Conservation (phyloP, 371 early-diverging fungal species). For the Mucor ambiguus region DNA sequence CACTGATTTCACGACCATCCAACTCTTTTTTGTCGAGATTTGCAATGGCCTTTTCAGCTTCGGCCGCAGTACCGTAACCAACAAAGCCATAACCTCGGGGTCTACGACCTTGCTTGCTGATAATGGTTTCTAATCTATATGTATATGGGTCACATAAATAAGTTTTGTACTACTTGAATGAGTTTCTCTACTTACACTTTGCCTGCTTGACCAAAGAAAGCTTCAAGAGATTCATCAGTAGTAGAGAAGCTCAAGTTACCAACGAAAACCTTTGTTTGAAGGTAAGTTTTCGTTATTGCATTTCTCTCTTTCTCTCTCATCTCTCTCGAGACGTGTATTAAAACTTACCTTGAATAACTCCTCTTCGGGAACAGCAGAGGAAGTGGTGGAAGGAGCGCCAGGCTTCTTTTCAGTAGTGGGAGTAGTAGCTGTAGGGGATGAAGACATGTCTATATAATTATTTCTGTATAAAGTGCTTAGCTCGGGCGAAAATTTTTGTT, state of each 20-base stretch:
- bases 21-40: slow-evolving; percentile 74
- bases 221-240: slow-evolving; percentile 75
- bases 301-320: background rate
- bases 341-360: slow-evolving; percentile 9
- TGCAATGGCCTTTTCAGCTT: slow-evolving; percentile 76
- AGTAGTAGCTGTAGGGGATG: background rate
- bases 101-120: slow-evolving; percentile 11
- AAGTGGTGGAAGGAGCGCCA: background rate
- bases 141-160: background rate
- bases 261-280: slow-evolving; percentile 76
- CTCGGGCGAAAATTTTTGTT: background rate
- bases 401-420: background rate
- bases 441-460: slow-evolving; percentile 1
- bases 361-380: background rate
- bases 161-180: background rate
- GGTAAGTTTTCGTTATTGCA: background rate
- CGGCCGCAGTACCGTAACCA: slow-evolving; percentile 72
- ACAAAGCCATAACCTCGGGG: slow-evolving; percentile 87
- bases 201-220: slow-evolving; percentile 75
- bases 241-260: slow-evolving; percentile 92
- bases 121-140: slow-evolving; percentile 12
- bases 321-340: background rate
- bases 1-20: slow-evolving; percentile 83
- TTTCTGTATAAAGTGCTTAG: background rate
- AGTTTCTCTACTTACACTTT: slow-evolving; percentile 67